Evolutionary conservation across 2,329 filamentous ascomycete species (phyloP).

Genomic region (Gyromitra esculenta): DNA sequence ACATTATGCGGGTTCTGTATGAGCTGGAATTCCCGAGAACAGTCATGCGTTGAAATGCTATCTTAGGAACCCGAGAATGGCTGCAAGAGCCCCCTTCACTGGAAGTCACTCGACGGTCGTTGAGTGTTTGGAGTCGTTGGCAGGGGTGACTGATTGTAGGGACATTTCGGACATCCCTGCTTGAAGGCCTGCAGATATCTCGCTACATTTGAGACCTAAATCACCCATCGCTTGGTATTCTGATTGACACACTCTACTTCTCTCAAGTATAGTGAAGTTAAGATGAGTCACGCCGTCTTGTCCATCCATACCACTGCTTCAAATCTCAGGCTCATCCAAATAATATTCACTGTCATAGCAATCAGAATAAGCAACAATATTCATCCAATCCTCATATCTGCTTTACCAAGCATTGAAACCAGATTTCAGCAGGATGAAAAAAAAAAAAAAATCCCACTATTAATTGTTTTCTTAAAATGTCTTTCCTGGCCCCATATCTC

Average conservation of each 20-base stretch:
- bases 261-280: not conserved
- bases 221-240: too few relatives aligned
- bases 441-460: not conserved
- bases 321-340: not conserved
- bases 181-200: too few relatives aligned
- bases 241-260: not conserved
- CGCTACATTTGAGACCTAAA: too few relatives aligned
- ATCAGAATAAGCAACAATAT: not conserved
- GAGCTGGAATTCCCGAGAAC: too few relatives aligned
- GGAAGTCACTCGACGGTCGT: slow-evolving; percentile 19
- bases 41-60: too few relatives aligned
- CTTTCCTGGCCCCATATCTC: slow-evolving; percentile 25
- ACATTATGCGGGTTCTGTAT: too few relatives aligned
- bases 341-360: not conserved
- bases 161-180: not conserved
- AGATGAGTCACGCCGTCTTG: not conserved
- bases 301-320: not conserved
- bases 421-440: not conserved
- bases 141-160: not conserved
- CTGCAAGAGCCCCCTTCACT: slow-evolving; percentile 19
- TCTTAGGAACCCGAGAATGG: not conserved
- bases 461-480: slow-evolving; percentile 1
- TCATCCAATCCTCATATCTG: too few relatives aligned
- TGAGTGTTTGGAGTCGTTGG: not conserved
- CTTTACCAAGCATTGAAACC: too few relatives aligned